Evolutionary conservation across 331 rosid species (phyloP).

Genomic region (Pyrus hybrid): DNA sequence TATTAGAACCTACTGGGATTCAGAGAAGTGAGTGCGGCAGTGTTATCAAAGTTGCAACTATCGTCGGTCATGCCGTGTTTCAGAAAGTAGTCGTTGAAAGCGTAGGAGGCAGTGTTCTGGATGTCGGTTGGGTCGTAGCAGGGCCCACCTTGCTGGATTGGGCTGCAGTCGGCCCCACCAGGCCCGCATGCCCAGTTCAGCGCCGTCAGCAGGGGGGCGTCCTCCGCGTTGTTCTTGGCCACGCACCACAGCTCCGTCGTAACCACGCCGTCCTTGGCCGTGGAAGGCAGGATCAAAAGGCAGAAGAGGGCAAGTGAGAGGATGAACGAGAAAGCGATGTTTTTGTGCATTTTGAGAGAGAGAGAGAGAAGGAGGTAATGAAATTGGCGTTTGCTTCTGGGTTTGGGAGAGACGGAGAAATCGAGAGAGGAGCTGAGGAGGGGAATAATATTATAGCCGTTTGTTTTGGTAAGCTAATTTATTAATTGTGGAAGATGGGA

Average conservation of each 20-base stretch:
- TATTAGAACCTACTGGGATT: slow-evolving; percentile 57
- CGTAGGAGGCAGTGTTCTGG: slow-evolving; percentile 66
- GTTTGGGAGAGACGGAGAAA: slow-evolving; percentile 1
- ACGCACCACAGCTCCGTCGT: slow-evolving; percentile 83
- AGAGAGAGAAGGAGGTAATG: not conserved
- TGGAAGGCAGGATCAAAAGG: slow-evolving; percentile 9
- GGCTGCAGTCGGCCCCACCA: slow-evolving; percentile 68
- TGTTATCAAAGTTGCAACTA: slow-evolving; percentile 58
- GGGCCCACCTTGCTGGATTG: slow-evolving; percentile 68
- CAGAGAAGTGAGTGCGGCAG: slow-evolving; percentile 68
- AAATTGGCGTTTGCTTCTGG: not conserved
- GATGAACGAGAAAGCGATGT: not conserved
- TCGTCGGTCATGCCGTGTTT: slow-evolving; percentile 71
- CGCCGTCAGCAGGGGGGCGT: slow-evolving; percentile 54
- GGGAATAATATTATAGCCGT: not conserved
- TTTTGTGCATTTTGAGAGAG: slow-evolving; percentile 20
- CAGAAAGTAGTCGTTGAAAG: slow-evolving; percentile 67
- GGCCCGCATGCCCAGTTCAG: slow-evolving; percentile 86
- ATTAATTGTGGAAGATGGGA: not conserved
- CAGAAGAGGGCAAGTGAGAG: not conserved
- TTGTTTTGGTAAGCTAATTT: slow-evolving; percentile 2
- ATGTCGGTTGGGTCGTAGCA: slow-evolving; percentile 58
- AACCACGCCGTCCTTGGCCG: slow-evolving; percentile 18
- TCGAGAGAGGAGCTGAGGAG: not conserved
- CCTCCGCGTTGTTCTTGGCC: slow-evolving; percentile 91